These are phyloP conservation scores for Pseudogymnoascus sp. DNA, from an alignment of 2,329 filamentous ascomycete species.

Conservation along the genomic window DNA sequence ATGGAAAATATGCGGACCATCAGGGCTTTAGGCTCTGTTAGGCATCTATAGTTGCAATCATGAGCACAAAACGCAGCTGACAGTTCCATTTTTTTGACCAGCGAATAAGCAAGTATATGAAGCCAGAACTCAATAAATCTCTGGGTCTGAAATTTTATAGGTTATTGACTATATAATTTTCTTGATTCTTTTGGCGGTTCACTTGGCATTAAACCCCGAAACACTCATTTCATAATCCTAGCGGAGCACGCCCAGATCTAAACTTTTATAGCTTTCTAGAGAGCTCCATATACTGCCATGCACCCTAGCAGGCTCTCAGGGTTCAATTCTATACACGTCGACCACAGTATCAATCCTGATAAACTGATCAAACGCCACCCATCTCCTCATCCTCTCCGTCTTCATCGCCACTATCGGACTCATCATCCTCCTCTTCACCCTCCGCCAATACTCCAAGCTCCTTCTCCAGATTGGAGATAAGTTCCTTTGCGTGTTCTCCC, in stretches of 20 bases:
- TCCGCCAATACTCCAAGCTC: constrained; percentile 56
- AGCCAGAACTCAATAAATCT: not conserved
- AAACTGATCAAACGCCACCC: constrained; percentile 26
- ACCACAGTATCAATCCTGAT: not conserved
- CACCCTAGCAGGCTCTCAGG: not conserved
- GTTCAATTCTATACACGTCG: not conserved
- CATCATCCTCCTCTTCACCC: constrained; percentile 46
- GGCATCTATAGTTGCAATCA: constrained; percentile 4
- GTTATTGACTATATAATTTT: not conserved
- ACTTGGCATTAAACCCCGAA: not conserved
- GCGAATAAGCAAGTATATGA: not conserved
- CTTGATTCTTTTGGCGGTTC: not conserved
- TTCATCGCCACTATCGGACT: constrained; percentile 39
- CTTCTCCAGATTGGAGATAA: constrained; percentile 54
- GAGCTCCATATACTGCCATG: not conserved
- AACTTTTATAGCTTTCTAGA: constrained; percentile 1
- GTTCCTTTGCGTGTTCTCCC: constrained; percentile 65
- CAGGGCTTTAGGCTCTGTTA: not conserved
- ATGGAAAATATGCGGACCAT: not conserved
- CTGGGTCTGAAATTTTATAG: not conserved
- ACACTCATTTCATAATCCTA: not conserved
- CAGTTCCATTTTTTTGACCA: not conserved
- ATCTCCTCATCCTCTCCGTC: constrained; percentile 42
- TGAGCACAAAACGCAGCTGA: constrained; percentile 1
- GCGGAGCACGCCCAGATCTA: not conserved